Evolutionary conservation across 768 basidiomycete genomes (phyloP).

Genomic region (Tubosaeta brunneosetosa): DNA sequence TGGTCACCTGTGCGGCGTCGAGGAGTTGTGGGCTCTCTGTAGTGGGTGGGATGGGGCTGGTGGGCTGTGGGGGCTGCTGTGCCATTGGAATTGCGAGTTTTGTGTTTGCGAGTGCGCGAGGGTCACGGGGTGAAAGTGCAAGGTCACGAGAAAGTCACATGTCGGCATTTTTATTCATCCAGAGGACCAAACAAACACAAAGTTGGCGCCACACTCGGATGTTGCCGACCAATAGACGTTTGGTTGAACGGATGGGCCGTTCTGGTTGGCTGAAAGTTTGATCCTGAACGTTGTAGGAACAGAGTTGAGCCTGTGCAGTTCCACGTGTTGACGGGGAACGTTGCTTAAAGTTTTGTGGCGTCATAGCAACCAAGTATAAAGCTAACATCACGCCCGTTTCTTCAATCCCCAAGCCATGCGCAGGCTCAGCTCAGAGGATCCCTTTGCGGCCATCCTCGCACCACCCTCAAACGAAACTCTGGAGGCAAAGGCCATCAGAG

Average conservation of each 20-base stretch:
- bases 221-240: background rate
- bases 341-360: no score
- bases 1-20: constrained; percentile 56
- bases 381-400: no score
- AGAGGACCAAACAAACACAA: constrained; percentile 30
- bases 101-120: no score
- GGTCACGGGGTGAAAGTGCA: constrained; percentile 39
- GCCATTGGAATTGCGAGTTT: background rate
- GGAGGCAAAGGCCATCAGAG: constrained; percentile 50
- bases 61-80: constrained; percentile 9
- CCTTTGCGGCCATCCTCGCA: constrained; percentile 53
- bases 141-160: constrained; percentile 44
- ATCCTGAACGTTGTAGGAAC: background rate
- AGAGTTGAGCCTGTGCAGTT: no score
- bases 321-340: no score
- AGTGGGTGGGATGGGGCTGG: constrained; percentile 1
- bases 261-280: background rate
- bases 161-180: constrained; percentile 32
- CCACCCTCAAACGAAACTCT: constrained; percentile 63
- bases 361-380: background rate
- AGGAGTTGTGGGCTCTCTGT: constrained; percentile 23
- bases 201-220: constrained; percentile 12
- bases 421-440: constrained; percentile 50
- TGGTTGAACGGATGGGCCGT: no score
- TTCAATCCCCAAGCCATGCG: constrained; percentile 10